A percentile compares a stretch with the other conserved stretches of the same genome.
phyloP scores from a whole-genome alignment of 2,329 filamentous ascomycete genomes.

The Nakataea oryzae region DNA sequence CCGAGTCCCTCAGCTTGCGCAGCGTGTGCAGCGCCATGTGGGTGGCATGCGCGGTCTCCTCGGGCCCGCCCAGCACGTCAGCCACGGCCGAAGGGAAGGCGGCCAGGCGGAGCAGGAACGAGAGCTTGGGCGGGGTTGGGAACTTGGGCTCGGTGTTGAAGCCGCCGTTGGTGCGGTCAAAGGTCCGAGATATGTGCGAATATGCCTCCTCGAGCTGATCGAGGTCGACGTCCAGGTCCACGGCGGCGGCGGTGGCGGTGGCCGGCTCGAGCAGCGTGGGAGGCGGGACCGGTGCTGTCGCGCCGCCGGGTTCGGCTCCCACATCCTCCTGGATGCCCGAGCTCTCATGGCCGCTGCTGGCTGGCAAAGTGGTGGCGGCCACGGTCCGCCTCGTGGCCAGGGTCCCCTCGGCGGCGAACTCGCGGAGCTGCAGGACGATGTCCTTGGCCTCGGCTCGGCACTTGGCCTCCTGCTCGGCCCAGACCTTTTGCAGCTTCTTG shows the following conservation, averaged over 20 bases:
- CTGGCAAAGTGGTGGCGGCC: constrained; percentile 13
- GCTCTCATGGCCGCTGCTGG: constrained; percentile 3
- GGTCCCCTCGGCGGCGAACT: constrained; percentile 84
- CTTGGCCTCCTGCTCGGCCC: constrained; percentile 74
- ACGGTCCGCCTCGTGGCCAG: constrained; percentile 30
- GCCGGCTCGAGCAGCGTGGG: not conserved
- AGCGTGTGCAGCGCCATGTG: constrained; percentile 76
- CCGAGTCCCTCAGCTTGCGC: constrained; percentile 54
- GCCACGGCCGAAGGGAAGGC: constrained; percentile 62
- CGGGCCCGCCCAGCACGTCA: constrained; percentile 81
- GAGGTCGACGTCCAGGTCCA: constrained; percentile 66
- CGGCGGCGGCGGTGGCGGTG: constrained; percentile 11
- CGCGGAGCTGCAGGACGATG: constrained; percentile 68
- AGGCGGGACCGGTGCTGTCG: constrained; percentile 4
- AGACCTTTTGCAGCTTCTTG: constrained; percentile 63
- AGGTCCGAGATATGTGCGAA: constrained; percentile 68
- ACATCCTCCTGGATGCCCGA: not conserved
- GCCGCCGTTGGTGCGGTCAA: constrained; percentile 67
- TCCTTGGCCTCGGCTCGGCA: constrained; percentile 77
- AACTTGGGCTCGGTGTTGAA: constrained; percentile 83
- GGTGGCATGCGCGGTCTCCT: constrained; percentile 63
- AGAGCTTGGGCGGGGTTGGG: constrained; percentile 74
- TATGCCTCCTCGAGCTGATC: constrained; percentile 89
- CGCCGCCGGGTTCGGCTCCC: not conserved
- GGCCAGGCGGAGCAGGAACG: constrained; percentile 67